Percentiles rank a stretch among this genome's conserved stretches.
Evolutionary conservation across 2,329 filamentous ascomycete genomes (phyloP).

Genomic region (Aspergillus sp.): DNA sequence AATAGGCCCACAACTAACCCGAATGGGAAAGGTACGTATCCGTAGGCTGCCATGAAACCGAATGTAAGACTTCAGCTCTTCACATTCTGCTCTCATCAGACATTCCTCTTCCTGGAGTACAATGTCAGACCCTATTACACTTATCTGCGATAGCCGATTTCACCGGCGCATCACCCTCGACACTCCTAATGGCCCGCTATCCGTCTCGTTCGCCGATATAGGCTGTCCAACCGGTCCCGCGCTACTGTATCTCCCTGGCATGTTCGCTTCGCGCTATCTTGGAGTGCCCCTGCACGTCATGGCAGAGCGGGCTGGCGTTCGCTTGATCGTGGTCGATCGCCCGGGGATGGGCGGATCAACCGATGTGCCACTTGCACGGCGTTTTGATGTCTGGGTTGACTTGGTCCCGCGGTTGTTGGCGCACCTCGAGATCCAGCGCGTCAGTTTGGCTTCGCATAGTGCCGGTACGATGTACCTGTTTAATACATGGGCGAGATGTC

Average conservation of each 20-base stretch:
- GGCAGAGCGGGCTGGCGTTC: conserved; percentile 23
- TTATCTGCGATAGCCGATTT: conserved; percentile 21
- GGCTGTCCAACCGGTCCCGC: conserved; percentile 13
- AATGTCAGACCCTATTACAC: not conserved
- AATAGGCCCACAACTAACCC: no score
- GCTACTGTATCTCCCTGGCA: conserved; percentile 26
- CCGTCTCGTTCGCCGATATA: conserved; percentile 24
- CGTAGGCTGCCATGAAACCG: no score
- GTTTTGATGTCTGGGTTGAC: conserved; percentile 44
- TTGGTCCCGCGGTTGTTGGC: conserved; percentile 40
- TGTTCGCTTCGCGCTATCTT: conserved; percentile 28
- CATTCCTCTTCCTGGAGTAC: no score
- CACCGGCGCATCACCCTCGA: conserved; percentile 22
- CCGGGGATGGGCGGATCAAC: conserved; percentile 41
- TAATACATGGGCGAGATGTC: conserved; percentile 33
- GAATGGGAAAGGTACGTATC: no score
- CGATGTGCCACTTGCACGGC: conserved; percentile 33
- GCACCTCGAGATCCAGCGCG: conserved; percentile 28
- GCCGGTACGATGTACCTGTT: conserved; percentile 46
- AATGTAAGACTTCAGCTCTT: no score
- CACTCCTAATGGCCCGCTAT: conserved; percentile 17
- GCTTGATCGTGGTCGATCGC: conserved; percentile 26
- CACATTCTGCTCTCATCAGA: no score
- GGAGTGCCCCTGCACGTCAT: conserved; percentile 22
- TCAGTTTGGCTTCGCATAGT: conserved; percentile 42